Percentiles rank a stretch among this genome's conserved stretches.
These are phyloP conservation scores for Boletus subcaerulescens DNA, from an alignment of 768 basidiomycete species.

Conservation along the genomic window DNA sequence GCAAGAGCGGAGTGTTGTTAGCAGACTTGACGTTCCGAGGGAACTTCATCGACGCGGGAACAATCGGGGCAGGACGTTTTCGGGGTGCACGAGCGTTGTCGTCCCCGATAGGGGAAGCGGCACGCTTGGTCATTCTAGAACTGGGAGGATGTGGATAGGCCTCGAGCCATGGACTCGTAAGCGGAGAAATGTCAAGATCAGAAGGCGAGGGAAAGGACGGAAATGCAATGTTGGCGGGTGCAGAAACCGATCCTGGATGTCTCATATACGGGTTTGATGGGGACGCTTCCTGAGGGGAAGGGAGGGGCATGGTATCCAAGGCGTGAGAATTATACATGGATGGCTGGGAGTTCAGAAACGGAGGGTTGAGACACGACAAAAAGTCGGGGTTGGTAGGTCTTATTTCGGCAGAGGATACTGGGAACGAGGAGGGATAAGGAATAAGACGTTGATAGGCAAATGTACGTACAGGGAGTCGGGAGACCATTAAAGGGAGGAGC, in stretches of 20 bases:
- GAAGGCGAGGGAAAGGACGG: conserved; percentile 44
- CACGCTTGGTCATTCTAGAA: conserved; percentile 43
- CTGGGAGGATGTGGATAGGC: conserved; percentile 43
- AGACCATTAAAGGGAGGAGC: conserved; percentile 46
- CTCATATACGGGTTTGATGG: conserved; percentile 27
- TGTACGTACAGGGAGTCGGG: conserved; percentile 62
- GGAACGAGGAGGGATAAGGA: conserved; percentile 11
- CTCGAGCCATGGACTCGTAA: conserved; percentile 80
- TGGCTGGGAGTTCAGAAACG: conserved; percentile 35
- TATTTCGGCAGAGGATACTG: conserved; percentile 66
- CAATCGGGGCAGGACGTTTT: conserved; percentile 51
- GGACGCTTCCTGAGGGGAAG: conserved; percentile 31
- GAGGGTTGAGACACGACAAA: conserved; percentile 59
- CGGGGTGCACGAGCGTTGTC: conserved; percentile 45
- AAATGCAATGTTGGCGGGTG: conserved; percentile 75
- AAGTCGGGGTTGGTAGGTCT: conserved; percentile 58
- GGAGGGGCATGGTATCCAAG: conserved; percentile 25
- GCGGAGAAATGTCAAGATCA: conserved; percentile 72
- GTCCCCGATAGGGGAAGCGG: conserved; percentile 55
- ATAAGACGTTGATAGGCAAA: conserved; percentile 5
- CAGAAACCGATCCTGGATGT: conserved; percentile 52
- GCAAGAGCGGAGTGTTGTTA: conserved; percentile 56
- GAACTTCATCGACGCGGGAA: conserved; percentile 20
- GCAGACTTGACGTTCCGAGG: conserved; percentile 44
- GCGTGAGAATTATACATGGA: conserved; percentile 24